Percentiles rank a stretch among this genome's conserved stretches.
Conservation (phyloP, 1,139 yeast species). For the Yamadazyma friedrichii region DNA sequence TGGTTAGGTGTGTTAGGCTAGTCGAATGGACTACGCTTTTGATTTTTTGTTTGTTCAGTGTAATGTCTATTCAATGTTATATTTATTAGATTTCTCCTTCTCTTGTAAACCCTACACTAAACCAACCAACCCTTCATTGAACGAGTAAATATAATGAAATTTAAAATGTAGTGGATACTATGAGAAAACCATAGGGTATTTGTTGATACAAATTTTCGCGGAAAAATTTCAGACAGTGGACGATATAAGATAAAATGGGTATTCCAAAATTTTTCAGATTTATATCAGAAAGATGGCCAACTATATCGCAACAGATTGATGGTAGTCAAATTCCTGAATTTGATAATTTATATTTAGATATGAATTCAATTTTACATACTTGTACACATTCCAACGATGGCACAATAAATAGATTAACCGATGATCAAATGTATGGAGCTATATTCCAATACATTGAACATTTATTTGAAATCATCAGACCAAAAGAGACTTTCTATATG, state of each 20-base stretch:
- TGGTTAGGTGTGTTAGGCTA: not conserved
- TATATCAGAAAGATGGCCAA: conserved; percentile 99
- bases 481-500: conserved; percentile 86
- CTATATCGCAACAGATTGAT: conserved; percentile 84
- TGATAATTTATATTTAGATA: conserved; percentile 91
- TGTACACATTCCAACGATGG: conserved; percentile 82
- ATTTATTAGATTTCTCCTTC: not conserved
- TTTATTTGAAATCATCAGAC: conserved; percentile 81
- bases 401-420: conserved; percentile 63
- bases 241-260: conserved; percentile 47
- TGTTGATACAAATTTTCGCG: conserved; percentile 6
- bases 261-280: conserved; percentile 95
- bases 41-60: not conserved
- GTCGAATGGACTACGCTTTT: not conserved
- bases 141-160: too few relatives aligned
- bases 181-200: too few relatives aligned
- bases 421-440: conserved; percentile 90
- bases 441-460: conserved; percentile 95
- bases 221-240: not conserved
- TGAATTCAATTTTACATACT: conserved; percentile 95
- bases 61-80: conserved; percentile 1
- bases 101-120: too few relatives aligned
- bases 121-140: too few relatives aligned
- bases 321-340: conserved; percentile 88
- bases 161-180: too few relatives aligned